Percentiles rank a stretch among this genome's conserved stretches.
Conservation (phyloP, 345 rosid genomes). For the Aquilaria yunnanensis region DNA sequence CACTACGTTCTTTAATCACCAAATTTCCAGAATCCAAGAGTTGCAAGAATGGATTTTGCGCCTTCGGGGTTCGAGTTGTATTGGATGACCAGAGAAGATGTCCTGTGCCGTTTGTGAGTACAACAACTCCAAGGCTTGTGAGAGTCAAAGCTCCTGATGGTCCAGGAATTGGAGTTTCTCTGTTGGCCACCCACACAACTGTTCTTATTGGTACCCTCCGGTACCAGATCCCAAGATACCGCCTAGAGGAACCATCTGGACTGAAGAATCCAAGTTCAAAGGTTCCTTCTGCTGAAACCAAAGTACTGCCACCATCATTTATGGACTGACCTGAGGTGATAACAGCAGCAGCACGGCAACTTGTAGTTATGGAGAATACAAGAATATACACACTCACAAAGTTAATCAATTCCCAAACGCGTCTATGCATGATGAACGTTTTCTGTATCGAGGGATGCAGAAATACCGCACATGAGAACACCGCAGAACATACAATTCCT, state of each 20-base stretch:
- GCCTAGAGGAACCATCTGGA: background rate
- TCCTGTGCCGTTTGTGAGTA: conserved; percentile 8
- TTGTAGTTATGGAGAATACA: background rate
- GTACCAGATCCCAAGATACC: conserved; percentile 13
- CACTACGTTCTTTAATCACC: conserved; percentile 21
- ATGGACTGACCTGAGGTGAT: conserved; percentile 5
- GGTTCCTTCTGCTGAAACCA: conserved; percentile 24
- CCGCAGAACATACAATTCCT: too few species aligned
- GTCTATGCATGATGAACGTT: too few species aligned
- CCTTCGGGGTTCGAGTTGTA: background rate
- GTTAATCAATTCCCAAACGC: too few species aligned
- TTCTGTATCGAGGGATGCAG: too few species aligned
- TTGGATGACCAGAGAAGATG: conserved; percentile 28
- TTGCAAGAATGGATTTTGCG: conserved; percentile 25
- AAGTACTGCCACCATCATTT: conserved; percentile 8
- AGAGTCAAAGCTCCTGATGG: conserved; percentile 24
- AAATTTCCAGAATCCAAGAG: conserved; percentile 40
- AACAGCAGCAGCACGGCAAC: background rate
- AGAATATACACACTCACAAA: background rate
- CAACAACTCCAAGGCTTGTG: conserved; percentile 11
- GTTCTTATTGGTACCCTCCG: conserved; percentile 3
- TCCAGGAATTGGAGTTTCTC: conserved; percentile 25
- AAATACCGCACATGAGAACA: too few species aligned
- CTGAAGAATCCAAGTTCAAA: conserved; percentile 9
- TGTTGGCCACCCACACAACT: conserved; percentile 42